Evolutionary conservation across 2,329 filamentous ascomycete species (phyloP).

Genomic region (Aureobasidium musti): DNA sequence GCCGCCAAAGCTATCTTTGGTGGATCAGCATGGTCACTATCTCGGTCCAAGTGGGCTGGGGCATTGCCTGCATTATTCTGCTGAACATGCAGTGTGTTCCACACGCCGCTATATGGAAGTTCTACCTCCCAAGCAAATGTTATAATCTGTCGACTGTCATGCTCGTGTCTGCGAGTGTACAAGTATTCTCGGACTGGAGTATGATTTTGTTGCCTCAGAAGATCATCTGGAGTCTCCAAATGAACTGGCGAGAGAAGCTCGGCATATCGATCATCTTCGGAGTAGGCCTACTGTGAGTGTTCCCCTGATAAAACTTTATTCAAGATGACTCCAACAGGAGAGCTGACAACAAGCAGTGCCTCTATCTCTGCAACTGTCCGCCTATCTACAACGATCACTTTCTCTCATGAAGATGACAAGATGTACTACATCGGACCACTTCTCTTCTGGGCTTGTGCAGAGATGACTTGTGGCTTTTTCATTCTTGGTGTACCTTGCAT

Average conservation of each 20-base stretch:
- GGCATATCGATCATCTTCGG: conserved; percentile 4
- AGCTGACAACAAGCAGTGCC: not conserved
- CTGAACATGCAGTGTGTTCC: conserved; percentile 9
- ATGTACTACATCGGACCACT: conserved; percentile 13
- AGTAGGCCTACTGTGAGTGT: conserved; percentile 6
- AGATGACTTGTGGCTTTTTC: conserved; percentile 19
- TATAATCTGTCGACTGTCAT: conserved; percentile 1
- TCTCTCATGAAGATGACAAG: conserved; percentile 1
- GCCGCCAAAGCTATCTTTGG: not conserved
- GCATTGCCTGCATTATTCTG: not conserved
- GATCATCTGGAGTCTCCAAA: not conserved
- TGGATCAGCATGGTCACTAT: not conserved
- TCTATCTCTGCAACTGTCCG: not conserved
- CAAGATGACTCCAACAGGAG: not conserved
- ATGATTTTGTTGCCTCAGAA: conserved; percentile 14
- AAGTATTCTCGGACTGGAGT: conserved; percentile 1
- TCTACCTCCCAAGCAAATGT: conserved; percentile 9
- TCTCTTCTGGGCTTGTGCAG: conserved; percentile 14
- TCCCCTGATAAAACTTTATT: not conserved
- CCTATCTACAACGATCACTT: conserved; percentile 4
- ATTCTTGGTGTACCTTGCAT: conserved; percentile 10
- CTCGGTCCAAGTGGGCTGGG: not conserved
- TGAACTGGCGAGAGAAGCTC: not conserved
- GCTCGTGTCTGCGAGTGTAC: conserved; percentile 6
- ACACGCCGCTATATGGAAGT: conserved; percentile 10